phyloP scores from a whole-genome alignment of 192 early-diverging fungal genomes.

The Dimargaris cristalligena region DNA sequence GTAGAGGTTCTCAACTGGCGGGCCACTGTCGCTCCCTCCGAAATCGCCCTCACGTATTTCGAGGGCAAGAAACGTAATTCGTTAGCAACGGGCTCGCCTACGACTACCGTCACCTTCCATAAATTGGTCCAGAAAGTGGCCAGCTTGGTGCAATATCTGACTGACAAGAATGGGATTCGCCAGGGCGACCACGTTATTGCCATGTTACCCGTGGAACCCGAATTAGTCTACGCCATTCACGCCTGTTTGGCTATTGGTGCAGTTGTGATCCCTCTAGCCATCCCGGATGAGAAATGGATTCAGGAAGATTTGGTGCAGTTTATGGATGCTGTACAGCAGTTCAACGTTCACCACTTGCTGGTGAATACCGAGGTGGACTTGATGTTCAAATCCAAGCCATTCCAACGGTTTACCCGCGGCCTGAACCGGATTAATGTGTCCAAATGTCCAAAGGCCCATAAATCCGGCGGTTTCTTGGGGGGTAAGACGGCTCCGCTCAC shows the following conservation, averaged over 20 bases:
- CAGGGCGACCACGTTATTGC: constrained; percentile 42
- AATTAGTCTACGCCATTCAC: constrained; percentile 49
- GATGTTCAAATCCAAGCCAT: constrained; percentile 38
- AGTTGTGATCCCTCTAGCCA: constrained; percentile 48
- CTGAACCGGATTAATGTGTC: constrained; percentile 32
- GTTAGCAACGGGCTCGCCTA: constrained; percentile 15
- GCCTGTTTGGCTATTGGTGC: constrained; percentile 70
- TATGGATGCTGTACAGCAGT: constrained; percentile 41
- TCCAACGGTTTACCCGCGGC: constrained; percentile 12
- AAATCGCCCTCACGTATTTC: constrained; percentile 37
- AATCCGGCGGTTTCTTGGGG: constrained; percentile 8
- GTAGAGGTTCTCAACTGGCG: constrained; percentile 62
- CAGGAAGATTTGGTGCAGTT: constrained; percentile 52
- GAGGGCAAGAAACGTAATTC: constrained; percentile 33
- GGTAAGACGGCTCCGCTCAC: not conserved
- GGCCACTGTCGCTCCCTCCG: constrained; percentile 39
- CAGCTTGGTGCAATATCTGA: constrained; percentile 40
- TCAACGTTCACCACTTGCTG: constrained; percentile 37
- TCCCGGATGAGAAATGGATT: constrained; percentile 41
- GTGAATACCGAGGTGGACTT: constrained; percentile 48
- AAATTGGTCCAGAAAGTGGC: constrained; percentile 53
- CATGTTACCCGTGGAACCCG: constrained; percentile 46
- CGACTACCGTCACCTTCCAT: constrained; percentile 44
- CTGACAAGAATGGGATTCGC: constrained; percentile 36
- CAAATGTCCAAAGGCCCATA: constrained; percentile 48